Percentiles rank a stretch among this genome's conserved stretches.
Evolutionary conservation across 495 filamentous ascomycete genomes (phyloP).

Genomic region (Margaritispora aquatica): DNA sequence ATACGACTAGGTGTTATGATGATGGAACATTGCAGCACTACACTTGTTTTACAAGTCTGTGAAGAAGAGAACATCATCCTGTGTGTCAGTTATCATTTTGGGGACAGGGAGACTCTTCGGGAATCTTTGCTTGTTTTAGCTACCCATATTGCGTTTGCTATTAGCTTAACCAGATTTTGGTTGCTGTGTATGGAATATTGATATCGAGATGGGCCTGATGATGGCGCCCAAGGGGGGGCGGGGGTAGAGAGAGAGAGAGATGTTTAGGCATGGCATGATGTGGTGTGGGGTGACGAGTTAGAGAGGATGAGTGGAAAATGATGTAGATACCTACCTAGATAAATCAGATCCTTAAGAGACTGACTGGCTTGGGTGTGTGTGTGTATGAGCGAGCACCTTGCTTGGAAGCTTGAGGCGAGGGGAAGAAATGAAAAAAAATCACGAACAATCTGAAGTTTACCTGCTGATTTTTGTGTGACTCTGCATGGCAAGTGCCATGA

Average conservation of each 20-base stretch:
- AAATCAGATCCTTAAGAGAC: too few species aligned
- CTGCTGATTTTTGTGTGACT: background rate
- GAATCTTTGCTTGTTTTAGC: constrained; percentile 4
- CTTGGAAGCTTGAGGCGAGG: background rate
- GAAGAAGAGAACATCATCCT: too few species aligned
- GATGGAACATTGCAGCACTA: constrained; percentile 7
- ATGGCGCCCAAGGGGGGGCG: background rate
- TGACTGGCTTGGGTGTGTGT: background rate
- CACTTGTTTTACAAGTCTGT: constrained; percentile 1
- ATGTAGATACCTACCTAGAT: background rate
- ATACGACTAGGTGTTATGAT: constrained; percentile 11
- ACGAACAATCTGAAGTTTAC: background rate
- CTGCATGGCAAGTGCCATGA: background rate
- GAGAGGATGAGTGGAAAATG: constrained; percentile 1
- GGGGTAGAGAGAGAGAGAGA: background rate
- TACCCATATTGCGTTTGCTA: background rate
- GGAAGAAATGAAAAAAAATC: background rate
- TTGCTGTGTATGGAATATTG: constrained; percentile 14
- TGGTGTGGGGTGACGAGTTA: too few species aligned
- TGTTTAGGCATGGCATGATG: too few species aligned
- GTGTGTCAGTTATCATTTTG: background rate
- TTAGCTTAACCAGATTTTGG: constrained; percentile 16
- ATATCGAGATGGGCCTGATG: too few species aligned
- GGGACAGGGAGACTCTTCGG: too few species aligned
- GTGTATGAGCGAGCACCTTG: too few species aligned